Conservation (phyloP, 2,329 filamentous ascomycete species). For the Nothophoma quercina region DNA sequence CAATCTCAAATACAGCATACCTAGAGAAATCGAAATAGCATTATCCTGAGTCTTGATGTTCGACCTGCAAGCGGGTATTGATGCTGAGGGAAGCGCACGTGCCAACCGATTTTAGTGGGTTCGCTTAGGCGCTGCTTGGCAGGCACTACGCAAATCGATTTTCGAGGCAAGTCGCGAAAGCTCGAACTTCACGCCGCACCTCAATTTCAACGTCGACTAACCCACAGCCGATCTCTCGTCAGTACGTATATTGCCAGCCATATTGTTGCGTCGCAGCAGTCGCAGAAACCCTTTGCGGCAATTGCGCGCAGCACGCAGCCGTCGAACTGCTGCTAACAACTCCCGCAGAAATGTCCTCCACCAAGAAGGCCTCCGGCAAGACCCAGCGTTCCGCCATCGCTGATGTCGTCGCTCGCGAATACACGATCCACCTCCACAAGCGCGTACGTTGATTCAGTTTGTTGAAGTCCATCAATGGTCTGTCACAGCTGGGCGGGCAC, state of each 20-base stretch:
- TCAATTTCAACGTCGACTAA: slow-evolving; percentile 38
- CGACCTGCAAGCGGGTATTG: not conserved
- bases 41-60: not conserved
- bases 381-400: slow-evolving; percentile 88
- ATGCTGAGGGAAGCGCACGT: not conserved
- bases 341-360: slow-evolving; percentile 50
- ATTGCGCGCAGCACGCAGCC: not conserved
- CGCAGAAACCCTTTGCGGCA: not conserved
- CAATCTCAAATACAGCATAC: not conserved
- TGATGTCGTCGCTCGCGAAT: slow-evolving; percentile 99
- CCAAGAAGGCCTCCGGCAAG: slow-evolving; percentile 71
- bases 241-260: slow-evolving; percentile 28
- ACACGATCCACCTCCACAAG: slow-evolving; percentile 99
- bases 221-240: slow-evolving; percentile 36
- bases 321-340: slow-evolving; percentile 27
- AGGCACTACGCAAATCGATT: slow-evolving; percentile 27
- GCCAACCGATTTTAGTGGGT: slow-evolving; percentile 1
- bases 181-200: slow-evolving; percentile 30
- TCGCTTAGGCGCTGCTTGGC: slow-evolving; percentile 30
- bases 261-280: not conserved
- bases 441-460: slow-evolving; percentile 83
- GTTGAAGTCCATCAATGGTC: slow-evolving; percentile 73
- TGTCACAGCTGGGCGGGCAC: slow-evolving; percentile 31
- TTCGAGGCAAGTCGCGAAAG: slow-evolving; percentile 14
- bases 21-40: slow-evolving; percentile 1